These are phyloP conservation scores for Calonectria naviculata DNA, from an alignment of 2,329 filamentous ascomycete genomes.

Conservation along the genomic window DNA sequence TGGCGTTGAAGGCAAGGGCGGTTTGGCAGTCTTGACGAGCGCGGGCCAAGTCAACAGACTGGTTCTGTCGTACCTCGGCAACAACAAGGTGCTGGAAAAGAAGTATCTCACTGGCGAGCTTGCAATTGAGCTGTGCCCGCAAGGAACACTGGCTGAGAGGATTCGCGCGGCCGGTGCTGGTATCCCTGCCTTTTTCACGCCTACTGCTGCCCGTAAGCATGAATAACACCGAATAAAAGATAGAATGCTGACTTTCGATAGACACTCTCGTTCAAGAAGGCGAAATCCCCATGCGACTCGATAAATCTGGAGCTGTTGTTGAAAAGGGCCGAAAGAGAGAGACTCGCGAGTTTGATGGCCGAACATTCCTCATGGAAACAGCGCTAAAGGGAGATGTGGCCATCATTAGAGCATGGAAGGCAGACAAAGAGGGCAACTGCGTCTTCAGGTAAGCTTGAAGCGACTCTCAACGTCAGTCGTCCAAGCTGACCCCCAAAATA, in stretches of 20 bases:
- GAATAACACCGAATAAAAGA: accelerated
- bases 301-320: slow-evolving; percentile 68
- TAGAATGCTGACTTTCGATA: slow-evolving; percentile 32
- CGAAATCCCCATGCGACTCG: slow-evolving; percentile 73
- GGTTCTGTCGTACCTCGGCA: slow-evolving; percentile 80
- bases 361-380: slow-evolving; percentile 81
- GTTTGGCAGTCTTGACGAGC: slow-evolving; percentile 75
- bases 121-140: slow-evolving; percentile 80
- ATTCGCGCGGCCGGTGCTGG: slow-evolving; percentile 79
- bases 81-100: slow-evolving; percentile 80
- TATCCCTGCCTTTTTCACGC: slow-evolving; percentile 85
- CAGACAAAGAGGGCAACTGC: slow-evolving; percentile 81
- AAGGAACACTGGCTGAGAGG: slow-evolving; percentile 79
- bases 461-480: accelerated
- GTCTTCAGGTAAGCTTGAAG: slow-evolving; percentile 70
- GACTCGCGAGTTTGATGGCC: slow-evolving; percentile 78
- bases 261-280: slow-evolving; percentile 76
- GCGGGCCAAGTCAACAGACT: slow-evolving; percentile 78
- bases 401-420: slow-evolving; percentile 81
- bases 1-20: slow-evolving; percentile 74
- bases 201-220: slow-evolving; percentile 72
- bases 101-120: slow-evolving; percentile 81
- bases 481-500: slow-evolving; percentile 31
- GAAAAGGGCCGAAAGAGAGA: slow-evolving; percentile 76
- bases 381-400: slow-evolving; percentile 81